Conservation (phyloP, 2,329 filamentous ascomycete genomes). For the Calonectria hawksworthii region DNA sequence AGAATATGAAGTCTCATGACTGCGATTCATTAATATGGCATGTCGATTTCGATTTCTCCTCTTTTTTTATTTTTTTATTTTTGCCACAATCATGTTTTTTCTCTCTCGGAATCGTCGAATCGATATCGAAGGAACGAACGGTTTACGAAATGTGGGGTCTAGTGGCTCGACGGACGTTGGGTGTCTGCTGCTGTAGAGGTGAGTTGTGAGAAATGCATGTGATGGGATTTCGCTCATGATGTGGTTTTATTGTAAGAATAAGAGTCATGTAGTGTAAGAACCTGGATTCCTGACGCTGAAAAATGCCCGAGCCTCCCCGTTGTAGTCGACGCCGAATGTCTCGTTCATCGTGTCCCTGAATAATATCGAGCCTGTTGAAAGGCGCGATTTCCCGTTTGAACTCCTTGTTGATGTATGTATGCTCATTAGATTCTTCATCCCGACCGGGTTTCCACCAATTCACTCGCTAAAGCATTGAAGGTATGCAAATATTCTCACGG, state of each 20-base stretch:
- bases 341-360: constrained; percentile 35
- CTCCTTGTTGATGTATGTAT: constrained; percentile 32
- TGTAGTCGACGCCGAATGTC: constrained; percentile 37
- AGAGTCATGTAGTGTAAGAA: constrained; percentile 32
- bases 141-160: not conserved
- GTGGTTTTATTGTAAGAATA: constrained; percentile 31
- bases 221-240: constrained; percentile 17
- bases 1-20: not conserved
- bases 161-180: not conserved
- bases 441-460: not conserved
- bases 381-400: constrained; percentile 40
- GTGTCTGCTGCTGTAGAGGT: constrained; percentile 24
- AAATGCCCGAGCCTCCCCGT: constrained; percentile 29
- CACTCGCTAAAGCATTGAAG: not conserved
- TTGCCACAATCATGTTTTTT: not conserved
- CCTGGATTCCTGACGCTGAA: constrained; percentile 31
- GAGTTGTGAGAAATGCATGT: constrained; percentile 19
- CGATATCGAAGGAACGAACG: not conserved
- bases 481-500: constrained; percentile 17
- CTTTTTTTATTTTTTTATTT: not conserved
- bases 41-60: not conserved
- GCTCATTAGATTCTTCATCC: constrained; percentile 25
- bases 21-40: not conserved
- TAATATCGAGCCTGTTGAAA: constrained; percentile 47
- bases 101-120: not conserved